Evolutionary conservation across 2,329 filamentous ascomycete genomes (phyloP).

Genomic region (Aspergillus neoniger): DNA sequence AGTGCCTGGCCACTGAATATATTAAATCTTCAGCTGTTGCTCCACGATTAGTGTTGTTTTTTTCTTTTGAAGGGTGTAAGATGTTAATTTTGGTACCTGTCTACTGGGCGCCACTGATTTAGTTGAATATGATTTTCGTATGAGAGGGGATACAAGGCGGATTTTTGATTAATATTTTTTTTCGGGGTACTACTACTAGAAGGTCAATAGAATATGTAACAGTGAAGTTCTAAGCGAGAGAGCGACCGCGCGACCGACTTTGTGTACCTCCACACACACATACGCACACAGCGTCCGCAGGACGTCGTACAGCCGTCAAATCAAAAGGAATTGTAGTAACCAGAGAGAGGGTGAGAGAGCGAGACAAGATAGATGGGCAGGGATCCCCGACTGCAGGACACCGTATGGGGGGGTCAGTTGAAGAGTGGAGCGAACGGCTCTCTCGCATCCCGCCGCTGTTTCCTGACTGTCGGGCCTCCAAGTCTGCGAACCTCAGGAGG

Average conservation of each 20-base stretch:
- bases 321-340: neutral
- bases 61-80: neutral
- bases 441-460: conserved; percentile 36
- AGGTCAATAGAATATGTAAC: neutral
- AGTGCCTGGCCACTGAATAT: conserved; percentile 1
- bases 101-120: no score
- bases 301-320: conserved; percentile 13
- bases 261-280: conserved; percentile 3
- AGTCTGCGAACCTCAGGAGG: conserved; percentile 28
- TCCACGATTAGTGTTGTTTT: neutral
- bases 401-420: conserved; percentile 5
- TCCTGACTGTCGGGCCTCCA: conserved; percentile 40
- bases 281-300: neutral
- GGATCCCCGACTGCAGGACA: conserved; percentile 17
- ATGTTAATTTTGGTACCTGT: neutral
- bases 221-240: neutral
- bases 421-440: conserved; percentile 37
- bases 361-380: neutral
- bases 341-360: neutral
- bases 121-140: no score
- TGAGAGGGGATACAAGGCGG: no score
- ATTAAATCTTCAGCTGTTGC: neutral
- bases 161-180: no score
- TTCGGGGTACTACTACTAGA: no score
- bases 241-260: conserved; percentile 1